Base-by-base conservation (phyloP, 108 stramenopile genomes). In the Skeletonema tropicum region DNA sequence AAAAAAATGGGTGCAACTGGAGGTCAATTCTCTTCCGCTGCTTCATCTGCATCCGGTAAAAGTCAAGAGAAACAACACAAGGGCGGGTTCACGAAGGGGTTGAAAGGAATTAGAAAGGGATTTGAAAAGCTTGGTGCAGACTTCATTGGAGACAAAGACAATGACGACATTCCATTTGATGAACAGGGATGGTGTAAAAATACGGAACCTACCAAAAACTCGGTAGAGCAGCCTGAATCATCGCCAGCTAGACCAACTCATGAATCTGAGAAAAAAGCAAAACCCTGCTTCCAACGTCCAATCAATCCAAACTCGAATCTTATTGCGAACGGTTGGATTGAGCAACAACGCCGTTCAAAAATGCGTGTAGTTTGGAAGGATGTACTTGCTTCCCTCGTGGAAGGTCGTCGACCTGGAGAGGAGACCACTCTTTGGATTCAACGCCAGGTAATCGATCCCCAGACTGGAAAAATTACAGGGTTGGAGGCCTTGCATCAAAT, bases 361-460 rank as follows among this genome's bases (percentile, higher is more conserved):
- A 87, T 95, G 86, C 78, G 94, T 19, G 60, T 76, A 15, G 88
- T 90, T 2, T 95, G 94, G 94, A 95, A 95, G 68, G 89, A 95
- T 31, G 88, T 95, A 3, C 58, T 95, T 64, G 92, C 91, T 8
- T 85, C 81, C 7, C 57, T 95, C 6, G 92, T 95, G 6, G 87
- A 92, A 68, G 90, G 85, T 3, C 85, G 89, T 26, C 76, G 87
- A 30, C 87, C 86, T 13, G 91, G 92, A 35, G 90, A 95, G 74
- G 92, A 93, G 75, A 92, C 92, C 3, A 95, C 92, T 26, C 79
- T 95, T 17, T 95, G 94, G 94, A 93, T 95, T 82, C 92, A 95
- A 87, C 84, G 94, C n/a, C 89, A 95, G 74, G 75, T 84, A 6
- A 26, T 79, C 12, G 83, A 94, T 69, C 64, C 80, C 36, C 15